These are phyloP conservation scores for Phoma sp. DNA, from an alignment of 2,329 filamentous ascomycete species.

Conservation along the genomic window DNA sequence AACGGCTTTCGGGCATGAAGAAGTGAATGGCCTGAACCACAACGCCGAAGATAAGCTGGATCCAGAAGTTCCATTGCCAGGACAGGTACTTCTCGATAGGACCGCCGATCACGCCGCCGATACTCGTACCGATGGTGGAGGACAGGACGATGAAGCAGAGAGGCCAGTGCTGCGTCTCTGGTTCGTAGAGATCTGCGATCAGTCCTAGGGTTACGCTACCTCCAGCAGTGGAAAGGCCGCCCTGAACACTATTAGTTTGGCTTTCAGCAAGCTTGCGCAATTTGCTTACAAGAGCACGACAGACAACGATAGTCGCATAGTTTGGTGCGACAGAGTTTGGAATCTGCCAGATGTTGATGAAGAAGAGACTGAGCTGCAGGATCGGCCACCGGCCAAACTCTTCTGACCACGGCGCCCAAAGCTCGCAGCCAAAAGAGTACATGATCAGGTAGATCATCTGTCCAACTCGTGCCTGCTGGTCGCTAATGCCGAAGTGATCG, in stretches of 20 bases:
- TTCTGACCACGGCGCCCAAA: slow-evolving; percentile 81
- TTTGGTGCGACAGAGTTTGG: slow-evolving; percentile 64
- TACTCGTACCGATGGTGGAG: slow-evolving; percentile 69
- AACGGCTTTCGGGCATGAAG: slow-evolving; percentile 74
- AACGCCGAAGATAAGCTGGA: slow-evolving; percentile 78
- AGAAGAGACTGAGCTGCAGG: slow-evolving; percentile 65
- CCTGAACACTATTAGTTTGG: slow-evolving; percentile 16
- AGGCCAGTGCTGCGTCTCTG: slow-evolving; percentile 64
- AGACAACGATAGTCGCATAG: slow-evolving; percentile 69
- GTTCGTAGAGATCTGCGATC: slow-evolving; percentile 65
- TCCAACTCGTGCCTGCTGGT: slow-evolving; percentile 30
- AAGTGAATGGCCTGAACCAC: slow-evolving; percentile 70
- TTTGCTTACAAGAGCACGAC: slow-evolving; percentile 59
- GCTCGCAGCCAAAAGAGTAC: slow-evolving; percentile 84
- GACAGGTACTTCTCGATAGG: slow-evolving; percentile 55
- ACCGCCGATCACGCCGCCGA: slow-evolving; percentile 72
- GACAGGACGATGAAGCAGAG: slow-evolving; percentile 61
- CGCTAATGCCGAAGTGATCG: slow-evolving; percentile 62
- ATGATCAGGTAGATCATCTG: slow-evolving; percentile 67
- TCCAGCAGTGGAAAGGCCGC: slow-evolving; percentile 59
- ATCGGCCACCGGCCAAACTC: slow-evolving; percentile 69
- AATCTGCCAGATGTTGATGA: slow-evolving; percentile 71
- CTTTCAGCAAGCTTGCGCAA: not conserved
- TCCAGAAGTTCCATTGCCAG: slow-evolving; percentile 82
- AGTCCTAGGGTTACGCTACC: slow-evolving; percentile 68